Conservation (phyloP, 1,284 basidiomycete genomes). For the Coniferiporia sulphurascens region DNA sequence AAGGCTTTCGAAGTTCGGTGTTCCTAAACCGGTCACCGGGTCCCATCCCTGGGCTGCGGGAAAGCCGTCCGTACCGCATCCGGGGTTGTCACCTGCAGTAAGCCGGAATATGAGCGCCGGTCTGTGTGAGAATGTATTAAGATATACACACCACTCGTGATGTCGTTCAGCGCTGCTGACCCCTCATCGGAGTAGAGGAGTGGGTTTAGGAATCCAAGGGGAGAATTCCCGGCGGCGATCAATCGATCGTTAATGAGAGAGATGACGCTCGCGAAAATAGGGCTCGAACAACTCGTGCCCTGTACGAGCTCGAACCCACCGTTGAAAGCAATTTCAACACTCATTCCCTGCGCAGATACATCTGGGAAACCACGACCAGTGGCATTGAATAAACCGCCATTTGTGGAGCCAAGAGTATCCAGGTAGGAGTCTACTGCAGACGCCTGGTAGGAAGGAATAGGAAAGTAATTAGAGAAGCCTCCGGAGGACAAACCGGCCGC, state of each 20-base stretch:
- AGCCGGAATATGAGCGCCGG: not conserved
- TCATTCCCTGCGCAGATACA: slow-evolving; percentile 35
- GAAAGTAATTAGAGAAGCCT: slow-evolving; percentile 38
- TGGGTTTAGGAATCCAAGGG: slow-evolving; percentile 42
- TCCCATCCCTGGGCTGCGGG: slow-evolving; percentile 32
- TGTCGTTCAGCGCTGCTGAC: slow-evolving; percentile 28
- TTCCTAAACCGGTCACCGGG: slow-evolving; percentile 34
- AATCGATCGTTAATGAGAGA: slow-evolving; percentile 38
- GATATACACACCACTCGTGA: slow-evolving; percentile 25
- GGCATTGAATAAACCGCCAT: slow-evolving; percentile 32
- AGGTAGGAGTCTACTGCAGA: slow-evolving; percentile 26
- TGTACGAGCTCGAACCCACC: slow-evolving; percentile 24
- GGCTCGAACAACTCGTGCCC: slow-evolving; percentile 38
- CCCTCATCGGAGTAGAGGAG: slow-evolving; percentile 31
- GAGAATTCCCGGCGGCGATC: slow-evolving; percentile 30
- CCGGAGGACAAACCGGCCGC: slow-evolving; percentile 34
- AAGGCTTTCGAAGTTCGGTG: slow-evolving; percentile 32
- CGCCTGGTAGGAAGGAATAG: slow-evolving; percentile 33
- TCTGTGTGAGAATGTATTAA: not conserved
- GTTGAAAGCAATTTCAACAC: slow-evolving; percentile 27
- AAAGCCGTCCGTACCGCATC: slow-evolving; percentile 32
- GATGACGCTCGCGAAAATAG: slow-evolving; percentile 36
- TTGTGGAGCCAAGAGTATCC: slow-evolving; percentile 29
- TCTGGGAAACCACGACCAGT: slow-evolving; percentile 41
- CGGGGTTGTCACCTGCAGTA: slow-evolving; percentile 21